phyloP scores from a whole-genome alignment of 345 rosid species.

The Lumnitzera racemosa region DNA sequence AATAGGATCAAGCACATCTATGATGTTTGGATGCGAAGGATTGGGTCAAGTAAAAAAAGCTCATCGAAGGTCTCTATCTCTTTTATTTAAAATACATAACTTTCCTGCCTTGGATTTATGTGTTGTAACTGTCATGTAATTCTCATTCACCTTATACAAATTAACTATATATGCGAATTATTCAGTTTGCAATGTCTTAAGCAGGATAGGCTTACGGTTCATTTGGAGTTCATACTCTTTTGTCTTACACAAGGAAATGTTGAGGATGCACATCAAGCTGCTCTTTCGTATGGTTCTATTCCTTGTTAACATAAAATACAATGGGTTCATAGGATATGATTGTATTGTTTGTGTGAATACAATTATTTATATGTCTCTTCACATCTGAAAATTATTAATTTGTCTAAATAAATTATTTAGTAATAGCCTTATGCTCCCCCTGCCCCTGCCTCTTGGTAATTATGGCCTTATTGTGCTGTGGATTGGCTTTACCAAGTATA shows the following conservation, averaged over 20 bases:
- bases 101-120: background rate
- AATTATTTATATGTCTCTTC: no score
- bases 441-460: background rate
- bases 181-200: slow-evolving; percentile 9
- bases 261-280: slow-evolving; percentile 45
- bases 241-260: slow-evolving; percentile 36
- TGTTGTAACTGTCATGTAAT: background rate
- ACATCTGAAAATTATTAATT: no score
- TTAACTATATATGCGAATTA: background rate
- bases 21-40: slow-evolving; percentile 68
- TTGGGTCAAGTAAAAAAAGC: slow-evolving; percentile 22
- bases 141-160: background rate
- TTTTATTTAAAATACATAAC: background rate
- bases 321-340: background rate
- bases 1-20: slow-evolving; percentile 34
- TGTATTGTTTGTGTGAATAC: background rate
- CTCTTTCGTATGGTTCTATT: slow-evolving; percentile 32
- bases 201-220: slow-evolving; percentile 54
- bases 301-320: background rate
- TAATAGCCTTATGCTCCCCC: no score
- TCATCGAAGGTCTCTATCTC: slow-evolving; percentile 34
- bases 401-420: no score
- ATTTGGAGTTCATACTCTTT: slow-evolving; percentile 60
- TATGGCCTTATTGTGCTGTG: background rate
- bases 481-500: no score